These are phyloP conservation scores for Psophocarpus tetragonolobus DNA, from an alignment of 306 rosid genomes.

Conservation along the genomic window DNA sequence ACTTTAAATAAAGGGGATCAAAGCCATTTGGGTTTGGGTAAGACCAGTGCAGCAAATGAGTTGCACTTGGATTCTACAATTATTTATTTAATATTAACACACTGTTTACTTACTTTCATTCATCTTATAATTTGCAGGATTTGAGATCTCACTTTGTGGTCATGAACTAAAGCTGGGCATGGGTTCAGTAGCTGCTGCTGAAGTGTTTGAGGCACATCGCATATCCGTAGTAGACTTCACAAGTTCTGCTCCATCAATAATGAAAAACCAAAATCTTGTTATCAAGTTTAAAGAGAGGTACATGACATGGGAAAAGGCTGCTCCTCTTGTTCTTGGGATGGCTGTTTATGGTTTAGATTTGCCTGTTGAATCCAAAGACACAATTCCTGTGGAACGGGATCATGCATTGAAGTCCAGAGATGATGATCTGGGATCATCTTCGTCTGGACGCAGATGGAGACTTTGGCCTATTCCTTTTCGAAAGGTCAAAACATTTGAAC, in stretches of 20 bases:
- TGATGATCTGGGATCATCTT: conserved; percentile 52
- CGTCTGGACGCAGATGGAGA: conserved; percentile 84
- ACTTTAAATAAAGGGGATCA: conserved; percentile 45
- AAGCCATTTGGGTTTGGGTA: conserved; percentile 45
- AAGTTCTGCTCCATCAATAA: conserved; percentile 60
- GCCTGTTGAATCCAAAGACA: conserved; percentile 65
- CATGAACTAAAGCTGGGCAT: conserved; percentile 72
- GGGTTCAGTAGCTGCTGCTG: conserved; percentile 79
- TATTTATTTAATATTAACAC: conserved; percentile 12
- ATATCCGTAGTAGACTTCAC: conserved; percentile 61
- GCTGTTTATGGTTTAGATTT: conserved; percentile 74
- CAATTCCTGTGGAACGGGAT: conserved; percentile 73
- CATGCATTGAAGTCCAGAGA: conserved; percentile 49
- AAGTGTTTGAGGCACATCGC: conserved; percentile 65
- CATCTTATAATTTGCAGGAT: conserved; percentile 52
- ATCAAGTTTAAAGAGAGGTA: conserved; percentile 67
- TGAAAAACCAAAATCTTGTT: conserved; percentile 70
- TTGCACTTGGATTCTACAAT: conserved; percentile 30
- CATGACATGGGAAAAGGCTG: conserved; percentile 87
- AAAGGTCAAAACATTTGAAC: conserved; percentile 86
- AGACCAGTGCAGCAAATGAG: conserved; percentile 32
- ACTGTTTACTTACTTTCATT: conserved; percentile 30
- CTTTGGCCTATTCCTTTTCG: conserved; percentile 92
- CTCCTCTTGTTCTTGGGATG: conserved; percentile 78
- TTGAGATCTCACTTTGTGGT: conserved; percentile 88